phyloP scores from a whole-genome alignment of 306 rosid species.

The Cicer bijugum region DNA sequence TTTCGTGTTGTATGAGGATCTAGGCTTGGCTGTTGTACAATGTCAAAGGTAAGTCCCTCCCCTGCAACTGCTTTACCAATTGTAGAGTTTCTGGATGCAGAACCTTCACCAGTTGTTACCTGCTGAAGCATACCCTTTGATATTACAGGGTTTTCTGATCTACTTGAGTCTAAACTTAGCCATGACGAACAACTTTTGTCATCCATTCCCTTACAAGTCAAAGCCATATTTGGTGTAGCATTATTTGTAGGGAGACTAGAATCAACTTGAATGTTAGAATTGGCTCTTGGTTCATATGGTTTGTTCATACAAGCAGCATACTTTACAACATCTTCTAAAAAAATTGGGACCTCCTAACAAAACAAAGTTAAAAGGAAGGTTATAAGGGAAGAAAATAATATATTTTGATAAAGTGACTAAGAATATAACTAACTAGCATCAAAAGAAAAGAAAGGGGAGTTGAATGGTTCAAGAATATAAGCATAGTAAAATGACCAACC shows the following conservation, averaged over 20 bases:
- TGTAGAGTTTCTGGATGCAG: constrained; percentile 42
- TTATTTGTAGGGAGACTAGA: constrained; percentile 41
- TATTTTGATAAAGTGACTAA: background rate
- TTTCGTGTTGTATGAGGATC: constrained; percentile 53
- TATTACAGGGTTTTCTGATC: constrained; percentile 47
- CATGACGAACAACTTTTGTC: constrained; percentile 62
- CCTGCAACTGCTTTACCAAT: constrained; percentile 41
- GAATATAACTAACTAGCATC: constrained; percentile 26
- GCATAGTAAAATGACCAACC: constrained; percentile 37
- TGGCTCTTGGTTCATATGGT: constrained; percentile 45
- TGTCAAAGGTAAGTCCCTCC: constrained; percentile 43
- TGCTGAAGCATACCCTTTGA: constrained; percentile 38
- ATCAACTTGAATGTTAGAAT: constrained; percentile 49
- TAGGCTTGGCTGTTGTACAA: constrained; percentile 53
- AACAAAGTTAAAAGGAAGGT: constrained; percentile 37
- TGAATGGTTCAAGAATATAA: constrained; percentile 21
- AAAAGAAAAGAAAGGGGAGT: constrained; percentile 2
- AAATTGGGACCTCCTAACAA: constrained; percentile 56
- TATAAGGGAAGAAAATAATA: background rate
- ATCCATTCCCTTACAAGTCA: constrained; percentile 54
- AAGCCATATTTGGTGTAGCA: constrained; percentile 51
- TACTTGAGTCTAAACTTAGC: constrained; percentile 69
- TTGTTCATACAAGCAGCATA: constrained; percentile 35
- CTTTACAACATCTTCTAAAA: constrained; percentile 43
- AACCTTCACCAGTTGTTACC: constrained; percentile 37